A percentile compares a stretch with the other conserved stretches of the same genome.
Conservation (phyloP, 352 stramenopile species). For the Albugo candida region DNA sequence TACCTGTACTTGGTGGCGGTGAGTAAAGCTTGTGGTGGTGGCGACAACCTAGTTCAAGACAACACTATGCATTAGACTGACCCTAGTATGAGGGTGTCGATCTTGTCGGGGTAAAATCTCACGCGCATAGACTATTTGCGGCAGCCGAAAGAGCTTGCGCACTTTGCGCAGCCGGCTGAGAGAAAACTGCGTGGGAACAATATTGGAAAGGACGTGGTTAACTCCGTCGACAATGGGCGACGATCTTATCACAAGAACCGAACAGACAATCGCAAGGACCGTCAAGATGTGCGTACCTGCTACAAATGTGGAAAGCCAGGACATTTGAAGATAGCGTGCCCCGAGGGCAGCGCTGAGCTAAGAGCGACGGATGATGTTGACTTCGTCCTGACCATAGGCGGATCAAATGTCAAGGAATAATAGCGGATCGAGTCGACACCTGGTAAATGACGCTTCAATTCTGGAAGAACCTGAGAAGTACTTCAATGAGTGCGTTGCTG, state of each 20-base stretch:
- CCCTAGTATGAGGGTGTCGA: slow-evolving; percentile 1
- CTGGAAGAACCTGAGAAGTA: neutral
- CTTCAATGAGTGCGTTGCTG: neutral
- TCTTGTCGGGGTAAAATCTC: slow-evolving; percentile 1
- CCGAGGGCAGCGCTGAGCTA: neutral
- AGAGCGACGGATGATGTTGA: neutral
- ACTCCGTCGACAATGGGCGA: neutral
- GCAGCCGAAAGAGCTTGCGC: slow-evolving; percentile 4
- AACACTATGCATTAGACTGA: slow-evolving; percentile 9
- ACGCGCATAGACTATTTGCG: neutral
- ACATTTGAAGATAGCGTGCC: neutral
- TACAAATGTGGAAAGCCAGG: neutral
- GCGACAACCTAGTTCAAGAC: slow-evolving; percentile 2
- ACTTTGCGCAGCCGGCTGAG: neutral
- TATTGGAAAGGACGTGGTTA: too few species aligned
- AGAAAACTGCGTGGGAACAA: too few species aligned
- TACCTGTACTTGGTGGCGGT: slow-evolving; percentile 10
- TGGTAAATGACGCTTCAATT: neutral
- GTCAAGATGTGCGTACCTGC: neutral
- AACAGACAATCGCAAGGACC: neutral
- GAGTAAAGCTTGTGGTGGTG: neutral
- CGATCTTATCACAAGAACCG: too few species aligned
- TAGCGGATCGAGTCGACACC: neutral
- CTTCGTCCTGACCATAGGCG: neutral
- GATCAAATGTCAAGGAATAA: neutral